Base-by-base conservation (phyloP, 441 rosid genomes). In the Viola pubescens region DNA sequence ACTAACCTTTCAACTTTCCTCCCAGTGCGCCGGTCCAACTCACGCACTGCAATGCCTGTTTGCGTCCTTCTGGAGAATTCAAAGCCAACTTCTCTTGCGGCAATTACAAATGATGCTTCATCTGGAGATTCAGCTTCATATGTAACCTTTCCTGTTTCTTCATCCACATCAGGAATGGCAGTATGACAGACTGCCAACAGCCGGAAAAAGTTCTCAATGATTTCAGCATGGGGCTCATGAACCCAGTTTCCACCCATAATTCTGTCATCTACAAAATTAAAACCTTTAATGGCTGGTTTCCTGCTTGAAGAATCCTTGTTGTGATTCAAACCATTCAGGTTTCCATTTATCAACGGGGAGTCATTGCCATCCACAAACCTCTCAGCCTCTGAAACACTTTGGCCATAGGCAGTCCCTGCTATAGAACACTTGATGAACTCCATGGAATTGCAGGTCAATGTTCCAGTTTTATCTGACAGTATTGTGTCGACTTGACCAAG, bases 121-220 rank as follows among this genome's bases (percentile, higher is more conserved):
- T 94, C 97, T 9, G 99, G 99, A 54, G 99, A 94, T 67, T 94
- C 99, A 48, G 99, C 99, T 78, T 94, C 99, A 59, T 94, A 94
- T 5, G 94, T 70, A 47, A 92, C 70, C 62, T 65, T 78, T 59
- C 86, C 86, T 16, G 81, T 76, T 61, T 70, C 87, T 81, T 86
- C 96, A 72, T 85, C 91, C 65, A 81, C 85, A 59, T 90, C 99
- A 47, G 97, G 97, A 63, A 94, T 77, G 39, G 95, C 96, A 42
- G 97, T 94, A 66, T 94, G 99, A 61, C 99, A 94, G 26, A 82
- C 77, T 9, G 99, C 97, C 68, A 94, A 73, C 55, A 94, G 64
- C 2, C 78, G 76, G 16, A 88, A 71, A 67, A 94, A 94, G 38
- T 72, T 77, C 52, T 82, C 87, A 50, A 94, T 85, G 56, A 78